Percentiles rank a stretch among this genome's conserved stretches.
These are phyloP conservation scores for Apiotrichum sp. DNA, from an alignment of 1,284 basidiomycete species.

Conservation along the genomic window DNA sequence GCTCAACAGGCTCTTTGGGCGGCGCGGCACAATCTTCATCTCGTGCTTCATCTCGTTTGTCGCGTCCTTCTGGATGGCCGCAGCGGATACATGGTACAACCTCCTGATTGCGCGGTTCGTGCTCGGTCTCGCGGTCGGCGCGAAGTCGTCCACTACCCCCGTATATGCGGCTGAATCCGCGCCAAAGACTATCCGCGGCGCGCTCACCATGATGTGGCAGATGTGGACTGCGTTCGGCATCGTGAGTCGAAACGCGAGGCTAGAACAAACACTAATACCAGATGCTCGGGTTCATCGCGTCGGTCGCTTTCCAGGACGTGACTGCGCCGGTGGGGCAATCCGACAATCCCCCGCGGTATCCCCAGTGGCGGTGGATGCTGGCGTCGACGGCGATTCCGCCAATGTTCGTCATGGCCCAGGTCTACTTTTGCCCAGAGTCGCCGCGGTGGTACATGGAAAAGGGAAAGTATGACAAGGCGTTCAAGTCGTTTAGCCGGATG, in stretches of 20 bases:
- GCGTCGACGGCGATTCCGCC: neutral
- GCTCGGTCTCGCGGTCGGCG: slow-evolving; percentile 23
- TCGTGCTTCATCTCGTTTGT: no score
- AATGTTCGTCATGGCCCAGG: slow-evolving; percentile 39
- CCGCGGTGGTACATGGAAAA: slow-evolving; percentile 56
- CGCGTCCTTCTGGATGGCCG: no score
- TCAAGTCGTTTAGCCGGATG: slow-evolving; percentile 21
- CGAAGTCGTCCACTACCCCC: slow-evolving; percentile 36
- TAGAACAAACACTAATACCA: slow-evolving; percentile 13
- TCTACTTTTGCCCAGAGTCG: slow-evolving; percentile 46
- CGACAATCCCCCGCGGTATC: no score
- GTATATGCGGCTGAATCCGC: slow-evolving; percentile 32
- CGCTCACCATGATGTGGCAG: slow-evolving; percentile 55
- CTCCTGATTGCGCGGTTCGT: slow-evolving; percentile 2
- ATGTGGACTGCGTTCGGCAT: slow-evolving; percentile 15
- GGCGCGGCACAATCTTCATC: no score
- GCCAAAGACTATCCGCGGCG: slow-evolving; percentile 55
- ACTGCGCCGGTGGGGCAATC: no score
- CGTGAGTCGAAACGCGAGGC: slow-evolving; percentile 7
- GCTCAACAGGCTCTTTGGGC: no score
- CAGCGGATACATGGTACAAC: no score
- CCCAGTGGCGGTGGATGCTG: no score
- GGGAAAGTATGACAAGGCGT: slow-evolving; percentile 22
- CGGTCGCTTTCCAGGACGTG: neutral
- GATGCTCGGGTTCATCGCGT: slow-evolving; percentile 22